Base-by-base conservation (phyloP, 1,139 yeast species). In the Suhomyces bribrorum region DNA sequence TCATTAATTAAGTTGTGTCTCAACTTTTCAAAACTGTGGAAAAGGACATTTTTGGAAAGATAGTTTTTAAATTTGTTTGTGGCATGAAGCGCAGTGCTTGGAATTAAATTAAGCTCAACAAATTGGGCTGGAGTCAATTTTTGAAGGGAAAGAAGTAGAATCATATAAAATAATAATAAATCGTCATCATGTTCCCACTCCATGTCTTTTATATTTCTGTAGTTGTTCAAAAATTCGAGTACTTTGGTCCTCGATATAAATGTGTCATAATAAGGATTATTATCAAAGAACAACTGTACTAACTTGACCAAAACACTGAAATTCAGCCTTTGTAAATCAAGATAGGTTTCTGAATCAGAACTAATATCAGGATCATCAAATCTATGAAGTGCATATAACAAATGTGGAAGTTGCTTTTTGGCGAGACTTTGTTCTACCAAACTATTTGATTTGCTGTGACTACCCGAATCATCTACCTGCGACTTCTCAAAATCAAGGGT, bases 131-230 rank as follows among this genome's bases (percentile, higher is more conserved):
- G 72, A 3, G 68, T 62, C 22, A 73, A 47, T 34, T 75, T 62
- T 40, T 69, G 64, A 23, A 74, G 48, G 12, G 73, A 56, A 8
- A 73, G 54, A 8, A 73, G 58, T 22, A 76, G 51, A 14, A 76
- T 61, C 72, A 73, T 72, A 35, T 71, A 61, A 26, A 75, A 55
- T 31, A 75, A 56, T 27, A 76, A 57, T 46, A 76, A 53, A 41
- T 75, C 80, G 50, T 75, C 80, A 45, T 74, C 77, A 43, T 70
- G 61, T 39, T 71, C 75, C 80, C 81, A 74, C 29, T 60, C 64
- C 40, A 63, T 57, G 34, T 64, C 68, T 15, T 57, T 57, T 23
- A 66, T 57, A 2, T 48, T 26, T 11, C 57, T 56, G 46, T 67
- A 64, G 11, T 49, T 49, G 11, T 59, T 50, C 16, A 71, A 48